These are phyloP conservation scores for Cyclostephanos invisitatus DNA, from an alignment of 108 stramenopile species.

Conservation along the genomic window DNA sequence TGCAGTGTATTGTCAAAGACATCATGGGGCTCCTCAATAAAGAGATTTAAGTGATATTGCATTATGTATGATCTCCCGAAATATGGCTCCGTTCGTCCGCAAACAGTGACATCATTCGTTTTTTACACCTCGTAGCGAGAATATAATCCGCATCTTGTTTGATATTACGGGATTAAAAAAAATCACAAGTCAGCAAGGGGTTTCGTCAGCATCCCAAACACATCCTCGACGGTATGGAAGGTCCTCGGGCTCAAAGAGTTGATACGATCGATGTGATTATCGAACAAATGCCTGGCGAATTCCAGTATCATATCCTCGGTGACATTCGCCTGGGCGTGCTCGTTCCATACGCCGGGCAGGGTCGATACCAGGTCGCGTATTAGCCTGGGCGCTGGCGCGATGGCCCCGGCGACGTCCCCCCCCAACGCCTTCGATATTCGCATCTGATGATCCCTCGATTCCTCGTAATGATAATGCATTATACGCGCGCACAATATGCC, in stretches of 20 bases:
- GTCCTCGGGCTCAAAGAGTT: constrained; percentile 38
- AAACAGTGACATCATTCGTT: not conserved
- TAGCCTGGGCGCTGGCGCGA: constrained; percentile 13
- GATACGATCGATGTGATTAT: constrained; percentile 15
- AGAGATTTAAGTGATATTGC: too few relatives aligned
- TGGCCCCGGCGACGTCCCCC: constrained; percentile 9
- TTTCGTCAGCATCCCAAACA: constrained; percentile 28
- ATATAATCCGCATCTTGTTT: not conserved
- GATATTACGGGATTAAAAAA: too few relatives aligned
- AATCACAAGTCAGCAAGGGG: constrained; percentile 32
- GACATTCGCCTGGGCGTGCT: constrained; percentile 30
- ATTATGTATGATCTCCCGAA: too few relatives aligned
- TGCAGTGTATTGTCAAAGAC: too few relatives aligned
- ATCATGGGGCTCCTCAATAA: too few relatives aligned
- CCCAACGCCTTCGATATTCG: constrained; percentile 24
- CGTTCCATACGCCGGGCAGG: constrained; percentile 28
- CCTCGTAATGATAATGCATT: constrained; percentile 27
- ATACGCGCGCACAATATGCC: constrained; percentile 36
- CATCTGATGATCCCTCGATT: constrained; percentile 16
- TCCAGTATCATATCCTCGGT: constrained; percentile 25
- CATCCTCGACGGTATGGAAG: constrained; percentile 29
- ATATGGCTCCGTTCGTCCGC: too few relatives aligned
- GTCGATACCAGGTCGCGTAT: constrained; percentile 19
- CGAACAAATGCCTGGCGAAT: constrained; percentile 31
- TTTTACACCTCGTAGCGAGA: not conserved